Evolutionary conservation across 139 green algal species (phyloP).

Genomic region (Zygnema circumcarinatum): DNA sequence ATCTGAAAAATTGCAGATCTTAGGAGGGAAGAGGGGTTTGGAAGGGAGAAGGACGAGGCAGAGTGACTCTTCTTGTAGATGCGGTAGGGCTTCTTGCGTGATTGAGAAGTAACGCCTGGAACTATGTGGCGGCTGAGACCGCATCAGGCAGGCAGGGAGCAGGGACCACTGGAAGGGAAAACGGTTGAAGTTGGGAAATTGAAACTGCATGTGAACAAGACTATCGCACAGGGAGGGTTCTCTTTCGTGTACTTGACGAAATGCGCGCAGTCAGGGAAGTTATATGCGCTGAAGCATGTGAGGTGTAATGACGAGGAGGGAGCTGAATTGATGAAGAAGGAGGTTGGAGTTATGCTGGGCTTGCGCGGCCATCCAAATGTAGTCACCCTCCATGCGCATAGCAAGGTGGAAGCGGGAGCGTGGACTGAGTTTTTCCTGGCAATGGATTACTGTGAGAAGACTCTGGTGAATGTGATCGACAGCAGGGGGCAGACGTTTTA

Average conservation of each 20-base stretch:
- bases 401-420: conserved; percentile 12
- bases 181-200: conserved; percentile 41
- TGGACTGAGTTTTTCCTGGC: conserved; percentile 39
- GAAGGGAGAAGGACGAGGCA: background rate
- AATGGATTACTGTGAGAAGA: conserved; percentile 60
- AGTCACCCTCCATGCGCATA: conserved; percentile 43
- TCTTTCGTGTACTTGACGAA: conserved; percentile 53
- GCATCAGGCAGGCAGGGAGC: conserved; percentile 3
- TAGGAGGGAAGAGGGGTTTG: background rate
- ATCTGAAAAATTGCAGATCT: background rate
- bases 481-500: conserved; percentile 2
- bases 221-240: conserved; percentile 56
- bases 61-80: background rate
- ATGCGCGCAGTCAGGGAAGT: conserved; percentile 24
- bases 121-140: conserved; percentile 47
- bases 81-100: background rate
- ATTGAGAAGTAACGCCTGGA: background rate
- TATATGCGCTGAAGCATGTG: conserved; percentile 55
- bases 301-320: conserved; percentile 47
- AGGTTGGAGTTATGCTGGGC: conserved; percentile 36
- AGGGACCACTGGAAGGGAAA: conserved; percentile 19
- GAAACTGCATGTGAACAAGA: conserved; percentile 39
- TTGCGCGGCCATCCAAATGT: conserved; percentile 55
- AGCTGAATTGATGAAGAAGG: conserved; percentile 14
- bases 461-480: conserved; percentile 51